These are phyloP conservation scores for Iris pallida DNA, from an alignment of 116 monocot genomes.

Conservation along the genomic window DNA sequence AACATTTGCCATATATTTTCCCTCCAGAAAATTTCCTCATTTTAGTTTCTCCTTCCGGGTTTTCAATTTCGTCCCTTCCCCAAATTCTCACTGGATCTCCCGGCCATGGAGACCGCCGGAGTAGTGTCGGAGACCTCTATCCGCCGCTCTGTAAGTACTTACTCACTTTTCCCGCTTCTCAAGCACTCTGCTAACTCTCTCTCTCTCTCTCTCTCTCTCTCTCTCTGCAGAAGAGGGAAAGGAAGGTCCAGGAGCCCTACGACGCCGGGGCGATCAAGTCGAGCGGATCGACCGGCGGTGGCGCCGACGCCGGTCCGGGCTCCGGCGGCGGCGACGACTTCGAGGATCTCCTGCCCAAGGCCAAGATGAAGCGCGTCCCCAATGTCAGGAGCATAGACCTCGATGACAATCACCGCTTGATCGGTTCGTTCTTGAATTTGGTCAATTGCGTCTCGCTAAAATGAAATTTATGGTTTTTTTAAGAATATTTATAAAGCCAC, in stretches of 20 bases:
- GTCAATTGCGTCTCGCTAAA: not conserved
- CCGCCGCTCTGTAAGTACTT: constrained; percentile 45
- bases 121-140: constrained; percentile 71
- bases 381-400: constrained; percentile 22
- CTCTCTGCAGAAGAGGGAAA: constrained; percentile 30
- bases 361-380: constrained; percentile 66
- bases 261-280: no score
- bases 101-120: constrained; percentile 51
- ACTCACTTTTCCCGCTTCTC: not conserved
- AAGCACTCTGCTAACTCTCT: no score
- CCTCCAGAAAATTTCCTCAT: no score
- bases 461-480: not conserved
- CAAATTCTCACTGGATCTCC: not conserved
- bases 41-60: no score
- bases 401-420: constrained; percentile 39
- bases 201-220: not conserved
- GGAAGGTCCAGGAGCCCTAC: no score
- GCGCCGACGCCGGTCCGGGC: no score
- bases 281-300: no score
- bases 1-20: no score
- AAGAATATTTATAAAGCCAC: no score
- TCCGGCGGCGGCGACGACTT: constrained; percentile 23
- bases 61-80: not conserved
- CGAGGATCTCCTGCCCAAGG: constrained; percentile 40
- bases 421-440: constrained; percentile 30